Evolutionary conservation across 2,329 filamentous ascomycete genomes (phyloP).

Genomic region (Penicillium nordicum): DNA sequence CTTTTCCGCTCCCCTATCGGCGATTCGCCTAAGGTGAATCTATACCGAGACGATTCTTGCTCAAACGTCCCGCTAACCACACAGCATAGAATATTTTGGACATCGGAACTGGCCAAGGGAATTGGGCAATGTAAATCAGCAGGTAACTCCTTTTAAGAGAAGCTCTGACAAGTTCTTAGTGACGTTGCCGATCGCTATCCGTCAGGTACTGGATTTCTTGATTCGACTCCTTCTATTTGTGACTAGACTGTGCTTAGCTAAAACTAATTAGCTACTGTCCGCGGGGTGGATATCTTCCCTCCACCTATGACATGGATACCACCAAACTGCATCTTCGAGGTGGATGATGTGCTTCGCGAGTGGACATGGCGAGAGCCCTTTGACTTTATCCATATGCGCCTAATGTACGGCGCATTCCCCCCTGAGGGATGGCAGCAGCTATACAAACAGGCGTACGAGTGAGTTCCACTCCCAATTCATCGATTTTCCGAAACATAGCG

Average conservation of each 20-base stretch:
- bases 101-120: slow-evolving; percentile 18
- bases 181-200: slow-evolving; percentile 9
- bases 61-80: neutral
- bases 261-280: slow-evolving; percentile 12
- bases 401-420: slow-evolving; percentile 13
- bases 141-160: neutral
- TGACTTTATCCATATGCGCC: slow-evolving; percentile 24
- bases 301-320: slow-evolving; percentile 22
- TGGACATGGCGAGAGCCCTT: slow-evolving; percentile 25
- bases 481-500: too few species aligned
- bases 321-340: slow-evolving; percentile 27
- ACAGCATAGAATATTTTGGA: slow-evolving; percentile 15
- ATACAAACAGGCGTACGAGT: slow-evolving; percentile 13
- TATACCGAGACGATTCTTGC: neutral
- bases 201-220: neutral
- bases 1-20: slow-evolving; percentile 17
- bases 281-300: slow-evolving; percentile 25
- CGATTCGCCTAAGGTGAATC: slow-evolving; percentile 13
- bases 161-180: neutral
- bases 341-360: slow-evolving; percentile 23
- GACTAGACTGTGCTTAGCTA: neutral
- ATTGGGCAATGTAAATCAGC: slow-evolving; percentile 16
- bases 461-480: neutral
- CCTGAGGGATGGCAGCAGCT: slow-evolving; percentile 1
- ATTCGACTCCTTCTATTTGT: neutral